A percentile compares a stretch with the other conserved stretches of the same genome.
These are phyloP conservation scores for Leonotis leonurus DNA, from an alignment of 257 asterid genomes.

Conservation along the genomic window DNA sequence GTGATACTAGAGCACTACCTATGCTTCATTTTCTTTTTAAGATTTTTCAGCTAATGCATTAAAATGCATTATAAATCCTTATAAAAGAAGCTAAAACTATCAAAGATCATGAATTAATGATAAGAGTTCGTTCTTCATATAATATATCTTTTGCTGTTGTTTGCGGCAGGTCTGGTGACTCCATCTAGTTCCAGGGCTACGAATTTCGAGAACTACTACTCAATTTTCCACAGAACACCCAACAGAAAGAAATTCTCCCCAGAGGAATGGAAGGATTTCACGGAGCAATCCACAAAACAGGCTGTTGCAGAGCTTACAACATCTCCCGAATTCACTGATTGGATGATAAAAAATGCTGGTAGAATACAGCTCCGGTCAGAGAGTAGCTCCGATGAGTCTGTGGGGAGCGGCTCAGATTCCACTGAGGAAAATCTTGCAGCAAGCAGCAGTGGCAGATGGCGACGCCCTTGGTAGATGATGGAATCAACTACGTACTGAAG, in stretches of 20 bases:
- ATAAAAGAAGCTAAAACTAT: not conserved
- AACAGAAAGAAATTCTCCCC: slow-evolving; percentile 46
- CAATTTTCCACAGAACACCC: slow-evolving; percentile 66
- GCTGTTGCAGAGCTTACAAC: slow-evolving; percentile 64
- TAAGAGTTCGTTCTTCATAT: not conserved
- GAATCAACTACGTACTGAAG: not conserved
- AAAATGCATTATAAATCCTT: not conserved
- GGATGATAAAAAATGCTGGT: slow-evolving; percentile 54
- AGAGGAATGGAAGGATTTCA: slow-evolving; percentile 73
- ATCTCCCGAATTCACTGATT: slow-evolving; percentile 69
- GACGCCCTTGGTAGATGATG: slow-evolving; percentile 17
- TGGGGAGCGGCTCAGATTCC: slow-evolving; percentile 64
- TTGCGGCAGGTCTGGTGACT: slow-evolving; percentile 32
- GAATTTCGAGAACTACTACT: slow-evolving; percentile 29
- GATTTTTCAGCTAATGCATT: not conserved
- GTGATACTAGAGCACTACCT: not conserved
- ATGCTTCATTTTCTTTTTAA: not conserved
- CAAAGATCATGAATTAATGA: not conserved
- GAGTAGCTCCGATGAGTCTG: slow-evolving; percentile 50
- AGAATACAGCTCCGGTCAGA: slow-evolving; percentile 52
- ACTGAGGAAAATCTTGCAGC: slow-evolving; percentile 45
- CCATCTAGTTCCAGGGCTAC: slow-evolving; percentile 24
- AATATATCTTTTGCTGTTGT: not conserved
- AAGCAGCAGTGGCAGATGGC: slow-evolving; percentile 50
- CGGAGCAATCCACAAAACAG: slow-evolving; percentile 59